Conservation (phyloP, 495 filamentous ascomycete genomes). For the Pseudevernia furfuracea region DNA sequence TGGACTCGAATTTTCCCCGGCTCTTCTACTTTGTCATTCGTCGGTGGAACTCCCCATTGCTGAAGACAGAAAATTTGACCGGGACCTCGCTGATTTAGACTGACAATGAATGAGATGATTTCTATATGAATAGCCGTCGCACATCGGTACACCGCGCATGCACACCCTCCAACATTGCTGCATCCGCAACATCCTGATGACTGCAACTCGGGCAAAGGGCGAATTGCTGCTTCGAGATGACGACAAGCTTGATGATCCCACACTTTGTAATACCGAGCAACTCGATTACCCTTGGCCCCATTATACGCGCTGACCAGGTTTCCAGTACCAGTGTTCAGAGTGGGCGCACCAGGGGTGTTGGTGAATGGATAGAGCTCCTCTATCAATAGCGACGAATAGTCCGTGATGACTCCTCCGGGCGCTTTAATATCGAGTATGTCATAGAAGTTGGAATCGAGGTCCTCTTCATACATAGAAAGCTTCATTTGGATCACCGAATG, state of each 20-base stretch:
- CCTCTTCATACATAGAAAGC: background rate
- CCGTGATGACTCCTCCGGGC: background rate
- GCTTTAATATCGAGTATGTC: background rate
- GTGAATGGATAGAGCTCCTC: background rate
- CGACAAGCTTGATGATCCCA: background rate
- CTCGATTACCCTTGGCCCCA: background rate
- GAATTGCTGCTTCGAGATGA: background rate
- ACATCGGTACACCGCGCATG: background rate
- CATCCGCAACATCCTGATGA: background rate
- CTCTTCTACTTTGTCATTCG: background rate
- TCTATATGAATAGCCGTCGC: background rate
- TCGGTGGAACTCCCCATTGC: background rate
- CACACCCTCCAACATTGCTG: background rate
- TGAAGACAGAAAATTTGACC: no score
- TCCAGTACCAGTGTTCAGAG: background rate
- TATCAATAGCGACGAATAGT: background rate
- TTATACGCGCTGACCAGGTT: background rate
- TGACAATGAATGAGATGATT: no score
- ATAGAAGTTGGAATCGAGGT: background rate
- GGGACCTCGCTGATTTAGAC: no score
- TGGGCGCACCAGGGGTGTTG: background rate
- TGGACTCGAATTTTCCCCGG: background rate
- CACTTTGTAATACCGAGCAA: background rate
- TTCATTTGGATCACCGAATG: background rate
- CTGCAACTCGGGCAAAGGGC: background rate